Evolutionary conservation across 306 rosid genomes (phyloP).

Genomic region (Delonix regia): DNA sequence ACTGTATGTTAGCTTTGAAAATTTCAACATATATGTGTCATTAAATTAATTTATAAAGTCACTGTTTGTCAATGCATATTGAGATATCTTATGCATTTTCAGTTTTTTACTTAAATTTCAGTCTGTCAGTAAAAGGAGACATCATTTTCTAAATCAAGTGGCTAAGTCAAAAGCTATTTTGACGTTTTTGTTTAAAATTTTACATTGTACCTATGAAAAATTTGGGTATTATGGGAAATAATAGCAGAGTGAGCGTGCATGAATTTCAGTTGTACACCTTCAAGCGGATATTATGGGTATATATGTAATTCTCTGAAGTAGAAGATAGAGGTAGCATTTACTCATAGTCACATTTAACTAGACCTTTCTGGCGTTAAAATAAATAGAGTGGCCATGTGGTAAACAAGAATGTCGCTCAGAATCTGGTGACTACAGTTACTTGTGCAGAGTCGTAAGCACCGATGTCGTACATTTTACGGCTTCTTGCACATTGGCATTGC

Average conservation of each 20-base stretch:
- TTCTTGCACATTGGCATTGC: background rate
- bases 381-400: background rate
- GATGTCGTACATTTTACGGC: background rate
- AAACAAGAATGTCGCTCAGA: background rate
- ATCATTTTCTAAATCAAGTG: background rate
- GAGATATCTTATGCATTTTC: slow-evolving; percentile 15
- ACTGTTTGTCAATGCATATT: background rate
- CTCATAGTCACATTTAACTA: background rate
- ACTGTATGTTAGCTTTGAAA: slow-evolving; percentile 9
- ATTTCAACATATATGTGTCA: background rate
- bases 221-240: background rate
- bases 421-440: background rate
- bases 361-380: background rate
- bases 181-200: background rate
- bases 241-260: slow-evolving; percentile 6
- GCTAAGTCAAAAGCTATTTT: background rate
- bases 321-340: background rate
- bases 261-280: slow-evolving; percentile 11
- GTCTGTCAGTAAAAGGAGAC: background rate
- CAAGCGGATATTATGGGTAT: background rate
- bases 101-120: slow-evolving; percentile 14
- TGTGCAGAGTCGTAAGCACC: background rate
- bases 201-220: background rate
- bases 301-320: background rate
- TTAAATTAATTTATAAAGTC: background rate